Evolutionary conservation across 257 asterid species (phyloP).

Genomic region (Solanum sparsipilum): DNA sequence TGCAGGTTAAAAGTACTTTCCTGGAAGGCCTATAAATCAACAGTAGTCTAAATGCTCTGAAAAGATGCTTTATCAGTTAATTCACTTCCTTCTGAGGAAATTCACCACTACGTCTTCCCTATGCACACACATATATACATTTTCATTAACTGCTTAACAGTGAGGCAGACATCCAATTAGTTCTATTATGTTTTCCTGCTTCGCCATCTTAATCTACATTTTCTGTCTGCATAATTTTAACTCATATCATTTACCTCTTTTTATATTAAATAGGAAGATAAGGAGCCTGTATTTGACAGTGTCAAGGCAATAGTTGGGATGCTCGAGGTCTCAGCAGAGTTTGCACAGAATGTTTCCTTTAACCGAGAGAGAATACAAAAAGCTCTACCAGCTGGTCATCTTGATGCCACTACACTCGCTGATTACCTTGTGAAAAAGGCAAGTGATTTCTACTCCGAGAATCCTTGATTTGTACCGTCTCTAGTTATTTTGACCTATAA

Average conservation of each 20-base stretch:
- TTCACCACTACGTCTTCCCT: background rate
- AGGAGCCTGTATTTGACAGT: constrained; percentile 95
- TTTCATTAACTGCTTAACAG: background rate
- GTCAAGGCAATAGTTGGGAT: constrained; percentile 77
- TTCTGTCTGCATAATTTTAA: background rate
- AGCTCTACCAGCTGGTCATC: constrained; percentile 95
- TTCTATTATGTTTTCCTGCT: background rate
- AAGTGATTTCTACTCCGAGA: background rate
- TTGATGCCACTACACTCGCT: constrained; percentile 95
- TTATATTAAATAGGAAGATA: constrained; percentile 59
- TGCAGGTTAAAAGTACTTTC: constrained; percentile 46
- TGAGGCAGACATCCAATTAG: background rate
- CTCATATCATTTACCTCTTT: background rate
- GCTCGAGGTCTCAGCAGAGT: constrained; percentile 97
- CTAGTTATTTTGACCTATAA: background rate
- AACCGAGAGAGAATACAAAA: constrained; percentile 53
- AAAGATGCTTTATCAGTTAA: background rate
- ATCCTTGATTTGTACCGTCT: background rate
- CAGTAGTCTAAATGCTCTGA: background rate
- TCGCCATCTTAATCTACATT: background rate
- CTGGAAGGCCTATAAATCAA: background rate
- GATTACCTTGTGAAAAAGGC: constrained; percentile 98
- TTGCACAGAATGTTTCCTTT: constrained; percentile 73
- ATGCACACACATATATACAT: background rate
- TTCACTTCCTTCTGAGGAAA: background rate